Percentiles rank a stretch among this genome's conserved stretches.
These are phyloP conservation scores for Glycine soja DNA, from an alignment of 306 rosid species.

Conservation along the genomic window DNA sequence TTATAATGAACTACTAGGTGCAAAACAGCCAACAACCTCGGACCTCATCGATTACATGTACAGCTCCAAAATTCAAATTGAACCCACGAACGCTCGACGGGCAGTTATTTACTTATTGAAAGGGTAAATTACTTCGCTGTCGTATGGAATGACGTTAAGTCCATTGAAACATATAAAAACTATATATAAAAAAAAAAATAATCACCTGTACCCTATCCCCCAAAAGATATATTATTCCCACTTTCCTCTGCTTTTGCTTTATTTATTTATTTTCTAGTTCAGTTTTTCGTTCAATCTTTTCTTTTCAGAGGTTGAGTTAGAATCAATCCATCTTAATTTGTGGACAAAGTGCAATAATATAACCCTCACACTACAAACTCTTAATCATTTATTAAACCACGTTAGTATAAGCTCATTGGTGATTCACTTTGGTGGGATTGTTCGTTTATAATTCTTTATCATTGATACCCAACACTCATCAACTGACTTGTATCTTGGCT, in stretches of 20 bases:
- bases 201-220: background rate
- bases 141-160: slow-evolving; percentile 51
- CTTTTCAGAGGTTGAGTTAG: slow-evolving; percentile 39
- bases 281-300: background rate
- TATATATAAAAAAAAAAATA: background rate
- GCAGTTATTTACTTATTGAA: background rate
- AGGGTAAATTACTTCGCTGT: slow-evolving; percentile 22
- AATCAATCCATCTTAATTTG: slow-evolving; percentile 21
- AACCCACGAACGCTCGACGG: slow-evolving; percentile 7
- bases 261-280: background rate
- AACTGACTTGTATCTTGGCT: slow-evolving; percentile 13
- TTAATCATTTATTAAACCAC: slow-evolving; percentile 42
- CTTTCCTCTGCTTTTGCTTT: slow-evolving; percentile 5
- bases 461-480: too few species aligned
- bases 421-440: slow-evolving; percentile 21
- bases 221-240: background rate
- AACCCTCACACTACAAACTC: slow-evolving; percentile 38
- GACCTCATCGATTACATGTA: too few species aligned
- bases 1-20: too few species aligned
- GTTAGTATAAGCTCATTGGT: slow-evolving; percentile 34
- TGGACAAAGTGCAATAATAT: slow-evolving; percentile 40
- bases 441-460: background rate
- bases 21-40: too few species aligned
- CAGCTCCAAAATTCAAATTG: background rate
- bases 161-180: slow-evolving; percentile 8